Evolutionary conservation across 192 early-diverging fungal genomes (phyloP).

Genomic region (Dissophora globulifera): DNA sequence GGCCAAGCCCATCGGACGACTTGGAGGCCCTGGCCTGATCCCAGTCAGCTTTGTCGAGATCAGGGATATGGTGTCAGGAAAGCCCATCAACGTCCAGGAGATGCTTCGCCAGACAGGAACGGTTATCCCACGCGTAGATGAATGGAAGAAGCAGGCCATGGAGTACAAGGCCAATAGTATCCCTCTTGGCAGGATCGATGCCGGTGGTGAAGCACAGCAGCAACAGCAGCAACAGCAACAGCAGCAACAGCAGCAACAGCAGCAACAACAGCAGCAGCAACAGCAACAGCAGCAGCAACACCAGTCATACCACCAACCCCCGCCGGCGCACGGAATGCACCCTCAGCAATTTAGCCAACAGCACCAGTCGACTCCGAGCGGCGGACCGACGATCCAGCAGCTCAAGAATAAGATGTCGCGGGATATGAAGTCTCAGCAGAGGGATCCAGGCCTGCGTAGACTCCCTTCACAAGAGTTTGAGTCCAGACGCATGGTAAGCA

Average conservation of each 20-base stretch:
- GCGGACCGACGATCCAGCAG: slow-evolving; percentile 43
- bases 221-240: slow-evolving; percentile 37
- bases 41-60: slow-evolving; percentile 82
- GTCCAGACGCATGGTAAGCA: slow-evolving; percentile 29
- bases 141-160: slow-evolving; percentile 72
- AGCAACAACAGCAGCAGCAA: slow-evolving; percentile 28
- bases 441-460: slow-evolving; percentile 20
- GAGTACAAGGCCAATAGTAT: slow-evolving; percentile 65
- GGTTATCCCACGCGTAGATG: slow-evolving; percentile 70
- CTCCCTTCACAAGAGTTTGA: slow-evolving; percentile 45
- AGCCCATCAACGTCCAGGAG: slow-evolving; percentile 73
- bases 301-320: slow-evolving; percentile 16
- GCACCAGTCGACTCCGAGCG: slow-evolving; percentile 15
- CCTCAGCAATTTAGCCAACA: slow-evolving; percentile 46
- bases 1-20: slow-evolving; percentile 72
- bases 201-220: slow-evolving; percentile 52
- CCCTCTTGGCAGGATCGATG: slow-evolving; percentile 59
- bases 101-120: slow-evolving; percentile 69
- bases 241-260: slow-evolving; percentile 29
- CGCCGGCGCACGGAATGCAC: slow-evolving; percentile 1
- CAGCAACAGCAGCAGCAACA: slow-evolving; percentile 32
- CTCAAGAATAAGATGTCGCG: slow-evolving; percentile 54
- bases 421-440: slow-evolving; percentile 35
- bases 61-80: slow-evolving; percentile 73
- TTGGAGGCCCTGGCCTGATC: slow-evolving; percentile 76